Percentiles rank a stretch among this genome's conserved stretches.
Evolutionary conservation across 495 filamentous ascomycete genomes (phyloP).

Genomic region (Hyaloscypha finlandica): DNA sequence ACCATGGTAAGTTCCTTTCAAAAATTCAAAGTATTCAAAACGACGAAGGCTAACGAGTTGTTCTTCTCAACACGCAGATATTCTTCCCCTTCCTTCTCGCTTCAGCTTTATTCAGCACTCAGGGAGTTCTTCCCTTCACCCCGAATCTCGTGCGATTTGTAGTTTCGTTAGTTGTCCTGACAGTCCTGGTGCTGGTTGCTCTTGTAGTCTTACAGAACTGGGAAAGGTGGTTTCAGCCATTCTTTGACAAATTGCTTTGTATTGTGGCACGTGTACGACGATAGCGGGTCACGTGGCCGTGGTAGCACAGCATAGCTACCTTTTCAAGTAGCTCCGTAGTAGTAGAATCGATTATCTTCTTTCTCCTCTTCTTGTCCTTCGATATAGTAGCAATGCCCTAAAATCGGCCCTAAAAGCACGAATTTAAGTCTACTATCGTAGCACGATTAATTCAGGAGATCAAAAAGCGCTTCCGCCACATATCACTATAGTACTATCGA

Average conservation of each 20-base stretch:
- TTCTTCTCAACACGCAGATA: background rate
- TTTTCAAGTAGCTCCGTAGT: too few relatives aligned
- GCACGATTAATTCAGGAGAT: too few relatives aligned
- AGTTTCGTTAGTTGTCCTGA: background rate
- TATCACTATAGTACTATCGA: too few relatives aligned
- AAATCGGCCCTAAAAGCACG: too few relatives aligned
- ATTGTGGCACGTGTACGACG: too few relatives aligned
- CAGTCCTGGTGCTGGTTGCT: background rate
- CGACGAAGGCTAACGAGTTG: background rate
- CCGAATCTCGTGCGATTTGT: background rate
- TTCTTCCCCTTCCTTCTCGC: slow-evolving; percentile 1
- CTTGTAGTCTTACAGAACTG: background rate
- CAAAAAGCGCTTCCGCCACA: too few relatives aligned
- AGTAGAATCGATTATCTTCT: too few relatives aligned
- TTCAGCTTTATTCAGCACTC: background rate
- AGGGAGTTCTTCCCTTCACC: slow-evolving; percentile 6
- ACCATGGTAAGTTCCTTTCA: slow-evolving; percentile 2
- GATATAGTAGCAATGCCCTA: too few relatives aligned
- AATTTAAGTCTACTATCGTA: too few relatives aligned
- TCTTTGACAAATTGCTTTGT: background rate
- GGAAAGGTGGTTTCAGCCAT: background rate
- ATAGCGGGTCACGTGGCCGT: too few relatives aligned
- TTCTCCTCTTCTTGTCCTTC: too few relatives aligned
- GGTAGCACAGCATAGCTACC: too few relatives aligned
- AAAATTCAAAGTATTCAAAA: background rate